Evolutionary conservation across 2,329 filamentous ascomycete genomes (phyloP).

Genomic region (Fusarium chuoi): DNA sequence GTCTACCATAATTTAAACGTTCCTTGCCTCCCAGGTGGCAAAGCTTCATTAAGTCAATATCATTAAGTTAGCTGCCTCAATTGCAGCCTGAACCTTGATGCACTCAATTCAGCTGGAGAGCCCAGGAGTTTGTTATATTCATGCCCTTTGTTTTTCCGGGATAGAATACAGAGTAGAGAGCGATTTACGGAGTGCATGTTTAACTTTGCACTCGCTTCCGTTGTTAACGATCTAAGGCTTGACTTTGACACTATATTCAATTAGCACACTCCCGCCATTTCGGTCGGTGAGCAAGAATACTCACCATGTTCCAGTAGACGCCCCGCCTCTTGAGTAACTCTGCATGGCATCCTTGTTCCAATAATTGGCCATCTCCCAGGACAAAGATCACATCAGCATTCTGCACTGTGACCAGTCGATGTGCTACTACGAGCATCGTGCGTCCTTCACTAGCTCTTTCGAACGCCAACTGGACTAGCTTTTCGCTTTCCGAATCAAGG

Average conservation of each 20-base stretch:
- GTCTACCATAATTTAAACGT: too few species aligned
- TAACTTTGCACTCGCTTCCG: not conserved
- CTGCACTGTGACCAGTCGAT: slow-evolving; percentile 80
- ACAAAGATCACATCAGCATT: slow-evolving; percentile 85
- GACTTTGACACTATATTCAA: slow-evolving; percentile 64
- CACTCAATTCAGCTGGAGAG: too few species aligned
- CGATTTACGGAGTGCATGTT: not conserved
- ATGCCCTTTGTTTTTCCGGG: slow-evolving; percentile 1
- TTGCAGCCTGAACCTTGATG: too few species aligned
- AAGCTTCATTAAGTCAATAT: too few species aligned
- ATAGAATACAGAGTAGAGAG: slow-evolving; percentile 23
- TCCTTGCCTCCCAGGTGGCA: too few species aligned
- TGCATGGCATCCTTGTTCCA: slow-evolving; percentile 64
- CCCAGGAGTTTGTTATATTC: not conserved
- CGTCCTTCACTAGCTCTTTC: slow-evolving; percentile 69
- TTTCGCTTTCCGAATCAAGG: slow-evolving; percentile 71
- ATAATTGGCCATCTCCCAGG: slow-evolving; percentile 70
- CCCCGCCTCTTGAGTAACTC: slow-evolving; percentile 63
- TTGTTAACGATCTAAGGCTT: slow-evolving; percentile 63
- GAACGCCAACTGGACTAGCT: slow-evolving; percentile 73
- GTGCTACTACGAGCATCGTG: slow-evolving; percentile 81
- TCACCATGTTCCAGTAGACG: slow-evolving; percentile 68
- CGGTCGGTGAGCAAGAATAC: slow-evolving; percentile 35
- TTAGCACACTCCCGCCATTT: slow-evolving; percentile 32
- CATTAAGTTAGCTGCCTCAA: too few species aligned